Evolutionary conservation across 2,329 filamentous ascomycete species (phyloP).

Genomic region (Fusarium sp.): DNA sequence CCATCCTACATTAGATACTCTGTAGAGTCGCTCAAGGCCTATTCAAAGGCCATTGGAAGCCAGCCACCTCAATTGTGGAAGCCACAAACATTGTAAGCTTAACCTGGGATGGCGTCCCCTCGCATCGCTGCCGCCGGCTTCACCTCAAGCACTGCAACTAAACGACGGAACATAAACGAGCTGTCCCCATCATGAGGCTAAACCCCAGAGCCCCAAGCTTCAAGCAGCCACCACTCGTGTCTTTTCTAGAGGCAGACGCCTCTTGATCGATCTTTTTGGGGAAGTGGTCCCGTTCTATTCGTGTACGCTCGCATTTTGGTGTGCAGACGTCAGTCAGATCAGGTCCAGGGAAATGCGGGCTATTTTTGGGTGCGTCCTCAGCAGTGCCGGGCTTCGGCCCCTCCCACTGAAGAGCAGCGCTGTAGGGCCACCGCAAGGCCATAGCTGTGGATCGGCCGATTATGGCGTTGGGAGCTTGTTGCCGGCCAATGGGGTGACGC

Average conservation of each 20-base stretch:
- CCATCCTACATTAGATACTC: conserved; percentile 13
- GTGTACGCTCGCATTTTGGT: conserved; percentile 18
- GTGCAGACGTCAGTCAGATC: conserved; percentile 12
- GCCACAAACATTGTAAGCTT: background rate
- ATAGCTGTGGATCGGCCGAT: conserved; percentile 28
- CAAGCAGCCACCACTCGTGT: conserved; percentile 23
- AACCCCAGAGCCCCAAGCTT: conserved; percentile 25
- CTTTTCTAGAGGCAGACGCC: conserved; percentile 19
- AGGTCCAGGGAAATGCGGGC: conserved; percentile 1
- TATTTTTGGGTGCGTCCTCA: conserved; percentile 32
- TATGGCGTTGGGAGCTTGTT: conserved; percentile 7
- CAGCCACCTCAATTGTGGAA: conserved; percentile 19
- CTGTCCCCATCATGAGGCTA: conserved; percentile 16
- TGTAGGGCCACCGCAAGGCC: conserved; percentile 7
- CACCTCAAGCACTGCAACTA: background rate
- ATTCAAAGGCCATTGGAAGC: background rate
- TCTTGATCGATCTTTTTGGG: conserved; percentile 14
- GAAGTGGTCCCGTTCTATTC: conserved; percentile 29
- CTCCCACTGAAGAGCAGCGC: conserved; percentile 13
- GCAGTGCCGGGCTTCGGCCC: conserved; percentile 12
- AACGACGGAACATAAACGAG: conserved; percentile 13
- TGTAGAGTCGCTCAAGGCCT: background rate
- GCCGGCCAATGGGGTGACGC: conserved; percentile 30
- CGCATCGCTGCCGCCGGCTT: background rate
- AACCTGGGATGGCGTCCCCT: conserved; percentile 2